Base-by-base conservation (phyloP, 306 rosid genomes). In the Pterocarpus macrocarpus region DNA sequence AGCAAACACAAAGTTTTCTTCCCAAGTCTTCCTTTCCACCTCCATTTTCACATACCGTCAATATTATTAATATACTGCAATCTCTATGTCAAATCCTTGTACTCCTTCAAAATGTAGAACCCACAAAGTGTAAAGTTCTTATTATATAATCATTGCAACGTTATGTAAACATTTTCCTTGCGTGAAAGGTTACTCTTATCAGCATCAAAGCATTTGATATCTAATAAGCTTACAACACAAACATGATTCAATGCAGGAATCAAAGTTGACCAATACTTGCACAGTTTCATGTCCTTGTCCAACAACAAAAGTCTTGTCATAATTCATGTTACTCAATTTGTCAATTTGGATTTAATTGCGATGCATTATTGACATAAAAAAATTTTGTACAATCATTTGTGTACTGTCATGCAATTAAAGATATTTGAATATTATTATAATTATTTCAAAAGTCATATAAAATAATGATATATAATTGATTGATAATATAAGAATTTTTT, bases 71-170 rank as follows among this genome's bases (percentile, higher is more conserved):
- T 30, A 34, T n/a, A 39, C 30, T 70, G 62, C 55, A 64, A 50
- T 77, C 30, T 76, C 39, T 12, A 1, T 11, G 50, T 52, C 33
- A 53, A 69, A 38, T 68, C 36, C 36, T 34, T 56, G 56, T 17
- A 15, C 30, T 32, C 55, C 58, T 38, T 32, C 34, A 64, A 22
- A 66, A 30, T 36, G 15, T 13, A 49, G 75, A 32, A 69, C 15
- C 61, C 61, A 55, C 61, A n/a, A 55, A 16, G 39, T 82, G 67
- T 38, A 38, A 49, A 76, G 33, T 59, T 76, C 47, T 30, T 50
- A 62, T 11, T 14, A n/a, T 70, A 65, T 47, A 62, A 34, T 34
- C 50, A 34, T 44, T 56, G 33, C 5, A 8, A 9, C 30, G 16
- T 34, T 56, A 28, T n/a, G 52, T 74, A 22, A 56, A 57, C 56